Evolutionary conservation across 495 filamentous ascomycete species (phyloP), one percentile per base, ranked within the genome.

Genomic region (Neohortaea acidophila): DNA sequence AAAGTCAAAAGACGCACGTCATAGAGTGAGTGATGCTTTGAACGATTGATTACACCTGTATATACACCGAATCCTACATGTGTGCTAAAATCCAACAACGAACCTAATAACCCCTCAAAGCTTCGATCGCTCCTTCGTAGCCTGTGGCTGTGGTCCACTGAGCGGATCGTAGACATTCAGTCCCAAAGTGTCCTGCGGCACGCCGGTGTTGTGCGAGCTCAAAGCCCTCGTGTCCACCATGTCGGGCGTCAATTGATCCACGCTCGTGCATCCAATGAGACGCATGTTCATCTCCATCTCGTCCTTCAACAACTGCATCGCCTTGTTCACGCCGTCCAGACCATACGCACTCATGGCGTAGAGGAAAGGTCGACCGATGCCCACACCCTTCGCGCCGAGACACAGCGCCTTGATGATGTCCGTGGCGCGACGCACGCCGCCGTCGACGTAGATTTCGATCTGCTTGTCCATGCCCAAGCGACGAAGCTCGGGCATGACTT

Each of bases 231-330:
- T 70, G 58, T 96, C 89, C 35, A 97, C 52, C 54, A 96, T 43
- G 10, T 69, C 72, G 5, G 84, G 77, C 41, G 76, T 83, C 36
- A 97, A 59, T 38, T 97, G 77, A 24, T 70, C 76, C 17, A 97
- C 55, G 26, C 53, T 73, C 1, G 65, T 68, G 21, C 73, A 79
- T 11, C 89, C 89, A 49, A 96, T 84, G 45, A 97, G 63, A 7
- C 91, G 72, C 89, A 97, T 96, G 51, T 82, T 82, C 87, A 96
- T 94, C 67, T 87, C 86, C 77, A 97, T 84, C 69, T 97, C 89
- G 55, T 96, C 89, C 66, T 83, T 91, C 43, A 97, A 71, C 47
- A 97, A 65, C 62, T 87, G 81, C 77, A 94, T 94, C 15, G 87
- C 89, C 12, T 84, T 69, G 47, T 89, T 77, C 19, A 94, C 87